Percentiles rank a stretch among this genome's conserved stretches.
These are phyloP conservation scores for Emergomyces orientalis DNA, from an alignment of 2,329 filamentous ascomycete genomes.

Conservation along the genomic window DNA sequence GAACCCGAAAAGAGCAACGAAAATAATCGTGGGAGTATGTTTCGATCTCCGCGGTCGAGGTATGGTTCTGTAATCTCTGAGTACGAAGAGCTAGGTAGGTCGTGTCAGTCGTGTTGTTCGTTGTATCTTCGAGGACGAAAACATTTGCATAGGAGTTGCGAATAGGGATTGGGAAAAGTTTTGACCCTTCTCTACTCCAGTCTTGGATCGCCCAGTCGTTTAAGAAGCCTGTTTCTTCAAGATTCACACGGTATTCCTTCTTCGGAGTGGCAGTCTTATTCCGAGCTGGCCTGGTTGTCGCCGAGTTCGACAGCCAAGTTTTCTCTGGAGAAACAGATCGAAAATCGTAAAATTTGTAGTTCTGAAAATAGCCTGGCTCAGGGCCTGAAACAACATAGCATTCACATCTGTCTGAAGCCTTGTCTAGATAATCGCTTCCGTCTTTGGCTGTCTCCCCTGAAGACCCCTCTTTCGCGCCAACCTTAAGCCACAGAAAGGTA, in stretches of 20 bases:
- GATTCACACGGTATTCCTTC: constrained; percentile 9
- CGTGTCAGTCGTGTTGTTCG: constrained; percentile 15
- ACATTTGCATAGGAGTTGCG: constrained; percentile 41
- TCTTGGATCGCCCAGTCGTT: constrained; percentile 37
- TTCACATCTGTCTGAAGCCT: constrained; percentile 29
- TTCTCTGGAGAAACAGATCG: constrained; percentile 31
- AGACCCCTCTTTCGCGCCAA: not conserved
- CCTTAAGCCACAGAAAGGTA: not conserved
- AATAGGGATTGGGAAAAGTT: constrained; percentile 34
- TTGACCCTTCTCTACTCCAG: constrained; percentile 36
- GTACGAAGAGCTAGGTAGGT: constrained; percentile 43
- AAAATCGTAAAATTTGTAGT: constrained; percentile 46
- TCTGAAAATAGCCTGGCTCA: constrained; percentile 40
- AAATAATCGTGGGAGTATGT: constrained; percentile 37
- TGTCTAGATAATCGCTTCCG: not conserved
- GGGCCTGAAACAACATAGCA: constrained; percentile 40
- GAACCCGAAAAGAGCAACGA: constrained; percentile 42
- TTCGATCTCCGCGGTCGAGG: constrained; percentile 43
- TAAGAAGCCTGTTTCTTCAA: constrained; percentile 11
- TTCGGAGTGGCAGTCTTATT: constrained; percentile 12
- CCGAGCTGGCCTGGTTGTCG: constrained; percentile 44
- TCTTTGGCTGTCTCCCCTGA: not conserved
- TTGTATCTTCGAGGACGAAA: constrained; percentile 32
- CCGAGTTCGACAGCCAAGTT: constrained; percentile 28
- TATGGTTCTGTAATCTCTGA: constrained; percentile 34